Evolutionary conservation across 2,329 filamentous ascomycete species (phyloP), one percentile per base, ranked within the genome.

Genomic region (Sporothrix humicola): DNA sequence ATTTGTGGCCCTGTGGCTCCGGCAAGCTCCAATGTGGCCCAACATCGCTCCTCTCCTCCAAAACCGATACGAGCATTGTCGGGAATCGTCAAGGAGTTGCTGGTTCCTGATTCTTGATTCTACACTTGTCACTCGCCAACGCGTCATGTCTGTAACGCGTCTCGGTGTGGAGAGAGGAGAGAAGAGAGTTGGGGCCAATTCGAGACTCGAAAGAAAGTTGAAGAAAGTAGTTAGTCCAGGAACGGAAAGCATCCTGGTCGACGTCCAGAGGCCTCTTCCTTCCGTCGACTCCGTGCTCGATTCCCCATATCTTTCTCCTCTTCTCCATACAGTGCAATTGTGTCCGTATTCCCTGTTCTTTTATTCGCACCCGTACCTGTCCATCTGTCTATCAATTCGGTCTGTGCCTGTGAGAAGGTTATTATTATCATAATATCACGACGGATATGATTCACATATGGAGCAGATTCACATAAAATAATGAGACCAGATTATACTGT

Each of bases 61-160:
- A 63, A 20, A 17, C 61, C 61, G 42, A 48, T 46, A 65, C 20
- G 61, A 65, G n/a, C 61, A 63, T 15, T 10, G 42, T 26, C 42
- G 61, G 42, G 61, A 17, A 48, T 26, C 23, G 15, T 48, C 37
- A 46, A 37, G n/a, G 46, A 48, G n/a, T 15, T 37, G 42, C 42
- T n/a, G 46, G 31, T 7, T 37, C 31, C 31, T 37, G 31, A 37
- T 37, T 37, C 31, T 37, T 37, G 31, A 37, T 37, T 37, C 31
- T 37, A 37, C 31, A 37, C 31, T 37, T 37, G 31, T 37, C 59
- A 37, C 61, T 65, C 59, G 3, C n/a, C 42, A 7, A 23, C n/a
- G 61, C 61, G 61, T 65, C 61, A 46, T 23, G 61, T 65, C 61
- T 65, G 61, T 48, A 46, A 48, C 61, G 37, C 37, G 61, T 46